A percentile compares a stretch with the other conserved stretches of the same genome.
phyloP scores from a whole-genome alignment of 345 rosid genomes.

The Aurinia saxatilis region DNA sequence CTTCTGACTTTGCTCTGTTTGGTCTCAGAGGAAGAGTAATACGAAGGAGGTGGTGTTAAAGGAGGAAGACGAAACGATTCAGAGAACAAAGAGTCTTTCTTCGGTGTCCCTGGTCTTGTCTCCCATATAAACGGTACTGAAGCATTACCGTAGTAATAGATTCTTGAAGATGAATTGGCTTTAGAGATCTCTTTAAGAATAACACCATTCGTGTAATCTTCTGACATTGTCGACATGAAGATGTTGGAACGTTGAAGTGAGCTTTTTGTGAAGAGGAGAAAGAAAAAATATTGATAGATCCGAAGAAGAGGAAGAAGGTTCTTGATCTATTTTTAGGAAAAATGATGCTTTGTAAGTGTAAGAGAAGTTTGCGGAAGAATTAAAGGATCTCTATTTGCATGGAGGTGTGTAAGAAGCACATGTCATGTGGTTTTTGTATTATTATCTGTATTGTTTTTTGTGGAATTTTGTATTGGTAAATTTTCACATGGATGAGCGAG shows the following conservation, averaged over 20 bases:
- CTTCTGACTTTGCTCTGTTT: conserved; percentile 2
- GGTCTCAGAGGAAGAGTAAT: conserved; percentile 25
- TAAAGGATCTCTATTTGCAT: conserved; percentile 27
- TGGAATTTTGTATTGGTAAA: conserved; percentile 10
- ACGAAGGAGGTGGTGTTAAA: conserved; percentile 52
- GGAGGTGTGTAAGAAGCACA: conserved; percentile 24
- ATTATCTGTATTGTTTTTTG: not conserved
- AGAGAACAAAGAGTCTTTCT: conserved; percentile 37
- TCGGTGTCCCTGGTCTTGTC: conserved; percentile 81
- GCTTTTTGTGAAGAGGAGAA: not conserved
- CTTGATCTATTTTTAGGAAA: conserved; percentile 22
- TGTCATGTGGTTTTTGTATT: conserved; percentile 20
- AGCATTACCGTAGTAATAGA: conserved; percentile 56
- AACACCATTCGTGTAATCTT: not conserved
- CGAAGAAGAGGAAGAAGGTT: conserved; percentile 28
- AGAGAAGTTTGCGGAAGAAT: conserved; percentile 35
- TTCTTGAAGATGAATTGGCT: conserved; percentile 54
- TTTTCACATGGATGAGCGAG: conserved; percentile 17
- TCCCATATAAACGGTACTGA: conserved; percentile 79
- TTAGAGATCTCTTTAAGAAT: conserved; percentile 55
- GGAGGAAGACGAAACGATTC: conserved; percentile 41
- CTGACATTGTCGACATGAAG: conserved; percentile 15
- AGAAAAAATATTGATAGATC: conserved; percentile 19
- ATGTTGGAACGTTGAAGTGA: not conserved
- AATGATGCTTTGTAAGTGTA: conserved; percentile 19